Base-by-base conservation (phyloP, 805 yeast species). In the Hyphopichia homilentoma region DNA sequence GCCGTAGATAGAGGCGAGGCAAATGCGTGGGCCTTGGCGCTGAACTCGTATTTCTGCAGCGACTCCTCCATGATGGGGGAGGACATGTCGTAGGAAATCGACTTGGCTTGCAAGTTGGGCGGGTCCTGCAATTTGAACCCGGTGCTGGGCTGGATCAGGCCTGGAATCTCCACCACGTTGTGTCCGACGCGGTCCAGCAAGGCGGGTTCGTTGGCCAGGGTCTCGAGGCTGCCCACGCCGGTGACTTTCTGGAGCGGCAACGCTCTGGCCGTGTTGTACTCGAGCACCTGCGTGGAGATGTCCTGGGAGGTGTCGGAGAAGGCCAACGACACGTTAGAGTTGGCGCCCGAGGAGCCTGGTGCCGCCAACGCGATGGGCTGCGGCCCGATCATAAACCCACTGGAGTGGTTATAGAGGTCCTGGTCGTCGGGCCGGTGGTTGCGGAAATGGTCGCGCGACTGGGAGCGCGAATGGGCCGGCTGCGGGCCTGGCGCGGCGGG, bases 1-100 rank as follows among this genome's bases (percentile, higher is more conserved):
- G 41, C 17, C 7, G 43, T 45, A 13, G 54, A 40, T 12, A 44
- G 36, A 7, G 61, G 59, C 1, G 59, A 47, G 8, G 53, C 40
- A 16, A 51, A 40, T 15, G 39, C 43, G 20, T 43, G 52, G 15
- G 43, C 27, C n/a, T 13, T 7, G 21, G 8, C 24, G 29, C 30
- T 16, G 15, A 17, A 9, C 18, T 32, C 9, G 22, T 12, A 26
- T 26, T 18, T 18, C 6, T 3, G 13, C 11, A 26, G 36, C 29
- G 27, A 33, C 18, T 32, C 32, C 21, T 21, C 22, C 13, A 15
- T 22, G 16, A 7, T 34, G 26, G 29, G 36, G 24, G 11, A 23
- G 13, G 36, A 7, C 17, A 9, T 17, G 14, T 22, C 21, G 11
- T 12, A 7, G 6, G 15, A 33, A 4, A 25, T 26, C n/a, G 24